phyloP scores from a whole-genome alignment of 495 filamentous ascomycete genomes.

The Penicillium silybi region DNA sequence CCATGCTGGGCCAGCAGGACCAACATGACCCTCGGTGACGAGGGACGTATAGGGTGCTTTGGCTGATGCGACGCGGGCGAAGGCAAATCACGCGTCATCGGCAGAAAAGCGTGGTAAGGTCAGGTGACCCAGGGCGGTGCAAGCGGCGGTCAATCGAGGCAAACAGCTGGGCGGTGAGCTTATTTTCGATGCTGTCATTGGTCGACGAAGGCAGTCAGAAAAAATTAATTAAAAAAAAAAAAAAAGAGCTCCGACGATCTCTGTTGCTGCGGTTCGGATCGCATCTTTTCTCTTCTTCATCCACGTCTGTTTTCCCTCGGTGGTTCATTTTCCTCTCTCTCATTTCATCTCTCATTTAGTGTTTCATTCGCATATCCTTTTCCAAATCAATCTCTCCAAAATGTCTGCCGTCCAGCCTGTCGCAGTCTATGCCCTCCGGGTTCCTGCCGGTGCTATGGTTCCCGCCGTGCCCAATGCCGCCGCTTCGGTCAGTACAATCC shows the following conservation, averaged over 20 bases:
- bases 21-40: conserved; percentile 18
- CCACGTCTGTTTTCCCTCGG: conserved; percentile 22
- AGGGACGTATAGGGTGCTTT: neutral
- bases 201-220: conserved; percentile 7
- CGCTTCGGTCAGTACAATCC: conserved; percentile 65
- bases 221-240: conserved; percentile 27
- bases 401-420: conserved; percentile 66
- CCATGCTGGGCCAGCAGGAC: conserved; percentile 55
- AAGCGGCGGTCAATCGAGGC: conserved; percentile 15
- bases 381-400: conserved; percentile 12
- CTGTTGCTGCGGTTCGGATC: conserved; percentile 21
- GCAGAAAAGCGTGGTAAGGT: conserved; percentile 15
- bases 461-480: conserved; percentile 70
- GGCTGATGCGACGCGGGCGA: conserved; percentile 6
- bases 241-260: conserved; percentile 23
- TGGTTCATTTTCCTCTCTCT: conserved; percentile 24
- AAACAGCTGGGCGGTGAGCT: conserved; percentile 22
- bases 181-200: conserved; percentile 9
- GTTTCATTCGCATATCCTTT: conserved; percentile 12
- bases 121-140: conserved; percentile 17
- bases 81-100: conserved; percentile 19
- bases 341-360: conserved; percentile 5
- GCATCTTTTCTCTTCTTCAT: conserved; percentile 25
- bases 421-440: conserved; percentile 83
- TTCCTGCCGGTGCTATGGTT: conserved; percentile 73